A percentile compares a stretch with the other conserved stretches of the same genome.
Evolutionary conservation across 768 basidiomycete genomes (phyloP).

Genomic region (Gloeophyllum trabeum): DNA sequence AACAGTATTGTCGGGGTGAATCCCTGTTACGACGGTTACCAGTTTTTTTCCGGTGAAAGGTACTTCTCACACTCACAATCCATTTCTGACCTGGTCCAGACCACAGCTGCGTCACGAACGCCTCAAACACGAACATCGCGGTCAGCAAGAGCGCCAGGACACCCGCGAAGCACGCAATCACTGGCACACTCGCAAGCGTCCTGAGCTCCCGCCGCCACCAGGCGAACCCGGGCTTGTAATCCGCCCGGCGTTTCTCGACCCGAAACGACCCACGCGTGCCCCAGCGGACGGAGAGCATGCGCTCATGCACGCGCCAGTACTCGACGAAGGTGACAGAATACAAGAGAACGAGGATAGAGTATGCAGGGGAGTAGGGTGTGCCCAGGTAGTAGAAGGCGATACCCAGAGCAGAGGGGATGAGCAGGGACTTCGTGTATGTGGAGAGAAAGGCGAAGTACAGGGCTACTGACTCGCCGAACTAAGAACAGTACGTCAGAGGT

Average conservation of each 20-base stretch:
- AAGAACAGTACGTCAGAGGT: background rate
- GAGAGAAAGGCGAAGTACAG: slow-evolving; percentile 86
- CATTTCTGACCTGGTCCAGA: slow-evolving; percentile 74
- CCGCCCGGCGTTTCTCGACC: slow-evolving; percentile 63
- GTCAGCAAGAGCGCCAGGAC: slow-evolving; percentile 64
- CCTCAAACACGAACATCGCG: slow-evolving; percentile 78
- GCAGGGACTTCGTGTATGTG: slow-evolving; percentile 70
- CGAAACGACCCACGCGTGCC: slow-evolving; percentile 68
- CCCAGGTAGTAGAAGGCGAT: slow-evolving; percentile 58
- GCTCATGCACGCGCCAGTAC: slow-evolving; percentile 84
- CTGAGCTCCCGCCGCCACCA: slow-evolving; percentile 74
- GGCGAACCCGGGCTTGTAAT: slow-evolving; percentile 38
- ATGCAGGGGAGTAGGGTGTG: slow-evolving; percentile 63
- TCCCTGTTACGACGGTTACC: slow-evolving; percentile 28
- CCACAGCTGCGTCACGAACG: slow-evolving; percentile 83
- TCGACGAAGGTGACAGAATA: slow-evolving; percentile 88
- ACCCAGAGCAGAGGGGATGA: slow-evolving; percentile 68
- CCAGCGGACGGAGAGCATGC: slow-evolving; percentile 73
- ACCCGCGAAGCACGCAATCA: slow-evolving; percentile 64
- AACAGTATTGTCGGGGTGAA: slow-evolving; percentile 82
- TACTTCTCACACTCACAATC: slow-evolving; percentile 44
- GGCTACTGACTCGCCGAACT: slow-evolving; percentile 77
- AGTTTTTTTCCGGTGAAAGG: background rate
- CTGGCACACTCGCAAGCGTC: slow-evolving; percentile 55
- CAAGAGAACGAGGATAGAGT: slow-evolving; percentile 63